Percentiles rank a stretch among this genome's conserved stretches.
These are phyloP conservation scores for Reutealis trisperma DNA, from an alignment of 345 rosid genomes.

Conservation along the genomic window DNA sequence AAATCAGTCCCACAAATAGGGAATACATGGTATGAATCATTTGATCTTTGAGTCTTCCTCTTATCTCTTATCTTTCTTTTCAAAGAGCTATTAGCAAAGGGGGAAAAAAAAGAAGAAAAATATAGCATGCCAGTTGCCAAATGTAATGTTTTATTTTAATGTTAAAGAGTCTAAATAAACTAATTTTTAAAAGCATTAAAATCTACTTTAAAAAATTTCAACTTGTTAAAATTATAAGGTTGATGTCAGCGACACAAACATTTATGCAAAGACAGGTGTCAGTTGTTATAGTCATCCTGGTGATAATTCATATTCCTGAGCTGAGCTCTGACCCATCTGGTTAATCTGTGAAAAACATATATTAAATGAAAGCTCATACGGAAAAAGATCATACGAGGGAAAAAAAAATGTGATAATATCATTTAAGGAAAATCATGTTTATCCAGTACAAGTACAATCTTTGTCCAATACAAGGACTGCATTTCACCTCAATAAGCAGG, in stretches of 20 bases:
- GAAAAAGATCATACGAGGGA: not conserved
- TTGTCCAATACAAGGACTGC: not conserved
- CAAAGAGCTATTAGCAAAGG: not conserved
- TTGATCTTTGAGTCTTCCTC: not conserved
- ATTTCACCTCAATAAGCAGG: not conserved
- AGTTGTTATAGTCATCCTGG: not conserved
- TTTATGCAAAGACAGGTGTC: slow-evolving; percentile 12
- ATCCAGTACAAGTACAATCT: not conserved
- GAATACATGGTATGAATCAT: not conserved
- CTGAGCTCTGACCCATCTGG: slow-evolving; percentile 5
- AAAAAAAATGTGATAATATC: not conserved
- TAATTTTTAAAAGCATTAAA: not conserved
- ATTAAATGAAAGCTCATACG: not conserved
- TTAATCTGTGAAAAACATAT: not conserved
- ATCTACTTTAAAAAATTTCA: not conserved
- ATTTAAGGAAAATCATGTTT: not conserved
- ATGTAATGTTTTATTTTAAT: not conserved
- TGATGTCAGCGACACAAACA: slow-evolving; percentile 18
- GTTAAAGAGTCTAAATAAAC: too few relatives aligned
- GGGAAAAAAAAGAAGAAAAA: not conserved
- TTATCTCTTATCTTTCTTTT: not conserved
- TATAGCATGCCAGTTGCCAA: not conserved
- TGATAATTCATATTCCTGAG: slow-evolving; percentile 3
- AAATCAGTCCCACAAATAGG: not conserved
- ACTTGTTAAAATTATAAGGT: not conserved